These are phyloP conservation scores for Aspergillus nomiae DNA, from an alignment of 2,329 filamentous ascomycete genomes.

Conservation along the genomic window DNA sequence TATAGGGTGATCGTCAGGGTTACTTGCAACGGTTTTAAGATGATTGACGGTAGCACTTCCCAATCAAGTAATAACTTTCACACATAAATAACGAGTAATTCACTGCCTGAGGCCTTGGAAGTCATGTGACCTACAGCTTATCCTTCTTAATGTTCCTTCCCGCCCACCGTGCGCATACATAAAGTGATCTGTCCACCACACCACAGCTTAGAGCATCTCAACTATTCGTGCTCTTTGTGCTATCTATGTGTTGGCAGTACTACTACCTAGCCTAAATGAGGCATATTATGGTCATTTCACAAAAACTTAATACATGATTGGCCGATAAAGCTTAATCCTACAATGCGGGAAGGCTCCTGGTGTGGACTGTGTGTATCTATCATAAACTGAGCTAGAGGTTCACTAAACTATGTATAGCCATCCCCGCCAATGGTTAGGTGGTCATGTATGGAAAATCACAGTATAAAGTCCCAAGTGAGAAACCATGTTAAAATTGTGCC, in stretches of 20 bases:
- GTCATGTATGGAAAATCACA: too few species aligned
- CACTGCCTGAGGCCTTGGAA: background rate
- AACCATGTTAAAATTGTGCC: too few species aligned
- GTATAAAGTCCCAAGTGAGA: too few species aligned
- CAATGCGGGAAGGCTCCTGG: background rate
- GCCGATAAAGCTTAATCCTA: background rate
- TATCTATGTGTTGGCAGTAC: background rate
- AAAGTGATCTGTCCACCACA: too few species aligned
- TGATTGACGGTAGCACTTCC: background rate
- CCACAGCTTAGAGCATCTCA: too few species aligned
- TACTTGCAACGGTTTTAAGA: background rate
- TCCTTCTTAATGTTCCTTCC: too few species aligned
- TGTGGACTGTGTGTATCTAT: too few species aligned
- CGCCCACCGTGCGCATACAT: too few species aligned
- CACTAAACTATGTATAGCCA: too few species aligned
- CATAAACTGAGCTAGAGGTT: too few species aligned
- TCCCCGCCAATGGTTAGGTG: too few species aligned
- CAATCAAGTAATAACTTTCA: background rate
- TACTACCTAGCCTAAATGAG: background rate
- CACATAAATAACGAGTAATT: background rate
- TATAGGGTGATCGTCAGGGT: background rate
- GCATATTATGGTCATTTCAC: background rate
- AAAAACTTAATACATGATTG: background rate
- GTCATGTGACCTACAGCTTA: too few species aligned
- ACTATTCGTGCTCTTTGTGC: background rate